phyloP scores from a whole-genome alignment of 371 early-diverging fungal species.

The Apophysomyces variabilis region DNA sequence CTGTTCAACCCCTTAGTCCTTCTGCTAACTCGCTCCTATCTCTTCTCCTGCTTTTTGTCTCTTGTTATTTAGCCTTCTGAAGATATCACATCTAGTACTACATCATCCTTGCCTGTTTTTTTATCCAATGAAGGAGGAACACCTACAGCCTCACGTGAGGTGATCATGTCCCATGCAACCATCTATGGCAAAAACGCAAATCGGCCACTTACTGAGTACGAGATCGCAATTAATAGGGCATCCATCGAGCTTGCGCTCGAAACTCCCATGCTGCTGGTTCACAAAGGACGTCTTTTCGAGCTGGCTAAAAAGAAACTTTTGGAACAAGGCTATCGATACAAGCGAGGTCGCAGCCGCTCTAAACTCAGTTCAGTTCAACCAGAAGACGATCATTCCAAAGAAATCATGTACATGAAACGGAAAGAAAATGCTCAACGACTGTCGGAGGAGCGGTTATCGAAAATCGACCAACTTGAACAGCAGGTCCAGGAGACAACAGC shows the following conservation, averaged over 20 bases:
- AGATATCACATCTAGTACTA: not conserved
- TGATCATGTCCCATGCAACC: slow-evolving; percentile 55
- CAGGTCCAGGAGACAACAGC: slow-evolving; percentile 42
- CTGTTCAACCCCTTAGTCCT: not conserved
- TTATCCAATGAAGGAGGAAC: slow-evolving; percentile 4
- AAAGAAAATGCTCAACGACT: slow-evolving; percentile 53
- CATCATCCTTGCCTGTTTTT: slow-evolving; percentile 4
- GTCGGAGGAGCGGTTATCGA: slow-evolving; percentile 42
- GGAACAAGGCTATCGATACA: slow-evolving; percentile 60
- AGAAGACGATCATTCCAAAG: slow-evolving; percentile 7
- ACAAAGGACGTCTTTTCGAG: slow-evolving; percentile 56
- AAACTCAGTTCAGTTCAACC: slow-evolving; percentile 46
- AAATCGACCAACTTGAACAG: slow-evolving; percentile 39
- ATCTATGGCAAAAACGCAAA: slow-evolving; percentile 60
- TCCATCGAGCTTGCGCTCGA: slow-evolving; percentile 54
- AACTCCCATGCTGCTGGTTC: slow-evolving; percentile 49
- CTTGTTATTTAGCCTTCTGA: not conserved
- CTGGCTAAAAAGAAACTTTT: slow-evolving; percentile 61
- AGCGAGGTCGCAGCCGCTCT: slow-evolving; percentile 64
- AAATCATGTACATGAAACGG: slow-evolving; percentile 33
- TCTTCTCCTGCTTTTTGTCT: not conserved
- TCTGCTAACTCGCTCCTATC: not conserved
- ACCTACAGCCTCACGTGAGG: slow-evolving; percentile 25
- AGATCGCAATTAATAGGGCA: slow-evolving; percentile 62
- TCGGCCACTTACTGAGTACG: slow-evolving; percentile 57